Percentiles rank a stretch among this genome's conserved stretches.
Evolutionary conservation across 345 rosid genomes (phyloP).

Genomic region (Aquilaria malaccensis): DNA sequence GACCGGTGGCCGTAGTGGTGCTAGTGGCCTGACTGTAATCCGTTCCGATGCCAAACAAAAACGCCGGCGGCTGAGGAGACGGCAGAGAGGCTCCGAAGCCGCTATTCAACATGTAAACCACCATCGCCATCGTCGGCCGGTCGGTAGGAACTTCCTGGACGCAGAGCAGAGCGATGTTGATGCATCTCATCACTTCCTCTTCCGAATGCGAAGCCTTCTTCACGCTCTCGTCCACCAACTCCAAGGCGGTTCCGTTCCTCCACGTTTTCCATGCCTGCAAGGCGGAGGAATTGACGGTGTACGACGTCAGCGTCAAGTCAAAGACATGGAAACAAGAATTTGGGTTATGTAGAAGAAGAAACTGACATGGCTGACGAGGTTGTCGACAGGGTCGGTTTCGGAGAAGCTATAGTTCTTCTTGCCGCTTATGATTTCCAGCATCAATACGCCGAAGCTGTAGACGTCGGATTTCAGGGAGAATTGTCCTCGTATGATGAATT

Average conservation of each 20-base stretch:
- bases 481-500: conserved; percentile 26
- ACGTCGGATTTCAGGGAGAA: conserved; percentile 33
- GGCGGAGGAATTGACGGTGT: neutral
- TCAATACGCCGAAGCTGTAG: conserved; percentile 29
- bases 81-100: conserved; percentile 20
- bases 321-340: too few relatives aligned
- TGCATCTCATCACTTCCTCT: conserved; percentile 23
- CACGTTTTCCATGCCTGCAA: conserved; percentile 26
- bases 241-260: conserved; percentile 12
- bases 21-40: neutral
- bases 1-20: too few relatives aligned
- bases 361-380: conserved; percentile 19
- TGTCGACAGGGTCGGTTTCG: neutral
- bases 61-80: conserved; percentile 15
- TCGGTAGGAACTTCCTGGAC: conserved; percentile 26
- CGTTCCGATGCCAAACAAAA: conserved; percentile 1
- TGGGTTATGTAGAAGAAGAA: neutral
- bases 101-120: conserved; percentile 25
- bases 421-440: conserved; percentile 31
- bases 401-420: conserved; percentile 15
- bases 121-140: conserved; percentile 29
- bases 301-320: neutral
- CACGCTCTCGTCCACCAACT: conserved; percentile 16
- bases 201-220: conserved; percentile 8
- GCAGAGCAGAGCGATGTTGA: conserved; percentile 25